Percentiles rank a stretch among this genome's conserved stretches.
Evolutionary conservation across 2,329 filamentous ascomycete genomes (phyloP).

Genomic region (Didymella glomerata): DNA sequence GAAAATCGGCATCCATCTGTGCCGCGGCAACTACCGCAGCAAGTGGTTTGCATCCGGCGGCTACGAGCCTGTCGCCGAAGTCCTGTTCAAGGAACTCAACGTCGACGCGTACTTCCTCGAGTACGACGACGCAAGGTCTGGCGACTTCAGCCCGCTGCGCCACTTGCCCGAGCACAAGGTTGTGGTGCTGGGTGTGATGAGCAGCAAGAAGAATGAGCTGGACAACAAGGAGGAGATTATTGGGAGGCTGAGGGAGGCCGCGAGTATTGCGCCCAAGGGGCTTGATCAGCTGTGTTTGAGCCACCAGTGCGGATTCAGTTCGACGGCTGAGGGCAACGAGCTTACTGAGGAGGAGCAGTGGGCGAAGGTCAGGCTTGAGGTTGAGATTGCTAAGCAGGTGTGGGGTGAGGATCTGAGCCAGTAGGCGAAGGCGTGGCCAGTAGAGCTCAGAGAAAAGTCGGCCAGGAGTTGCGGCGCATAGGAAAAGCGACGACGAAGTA

Average conservation of each 20-base stretch:
- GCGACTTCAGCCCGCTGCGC: constrained; percentile 64
- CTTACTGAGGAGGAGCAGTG: constrained; percentile 66
- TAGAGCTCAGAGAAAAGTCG: too few relatives aligned
- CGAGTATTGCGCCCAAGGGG: constrained; percentile 59
- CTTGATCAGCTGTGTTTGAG: constrained; percentile 65
- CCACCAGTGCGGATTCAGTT: constrained; percentile 67
- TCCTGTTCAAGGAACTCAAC: constrained; percentile 65
- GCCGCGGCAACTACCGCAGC: constrained; percentile 65
- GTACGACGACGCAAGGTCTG: constrained; percentile 65
- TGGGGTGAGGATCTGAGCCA: constrained; percentile 61
- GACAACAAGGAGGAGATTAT: constrained; percentile 58
- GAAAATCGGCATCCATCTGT: constrained; percentile 65
- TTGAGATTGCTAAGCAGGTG: constrained; percentile 65
- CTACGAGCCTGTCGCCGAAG: constrained; percentile 66
- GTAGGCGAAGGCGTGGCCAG: constrained; percentile 11
- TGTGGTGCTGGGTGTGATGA: constrained; percentile 65
- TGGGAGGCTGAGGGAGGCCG: constrained; percentile 50
- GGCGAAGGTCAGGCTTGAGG: constrained; percentile 64
- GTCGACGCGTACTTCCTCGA: constrained; percentile 69
- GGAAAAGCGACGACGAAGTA: not conserved
- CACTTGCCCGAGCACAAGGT: constrained; percentile 63
- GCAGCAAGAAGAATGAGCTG: constrained; percentile 65
- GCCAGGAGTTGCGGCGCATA: constrained; percentile 1
- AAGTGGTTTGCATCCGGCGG: constrained; percentile 67
- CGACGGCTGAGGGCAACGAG: constrained; percentile 66